Percentiles rank a stretch among this genome's conserved stretches.
These are phyloP conservation scores for Zygoascus bituminiphila DNA, from an alignment of 805 yeast genomes.

Conservation along the genomic window DNA sequence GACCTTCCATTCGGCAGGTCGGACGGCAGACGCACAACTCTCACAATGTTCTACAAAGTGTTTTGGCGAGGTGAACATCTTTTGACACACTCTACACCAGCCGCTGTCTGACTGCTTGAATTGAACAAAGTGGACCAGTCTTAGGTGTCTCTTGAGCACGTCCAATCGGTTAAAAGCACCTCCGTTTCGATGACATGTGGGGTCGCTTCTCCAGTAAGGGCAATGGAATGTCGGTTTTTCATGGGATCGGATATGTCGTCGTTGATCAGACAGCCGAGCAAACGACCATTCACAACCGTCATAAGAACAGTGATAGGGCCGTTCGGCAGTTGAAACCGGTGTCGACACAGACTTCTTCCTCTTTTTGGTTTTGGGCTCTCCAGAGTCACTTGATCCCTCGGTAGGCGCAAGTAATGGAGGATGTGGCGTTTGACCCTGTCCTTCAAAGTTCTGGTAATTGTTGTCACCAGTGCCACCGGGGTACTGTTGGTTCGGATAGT, in stretches of 20 bases:
- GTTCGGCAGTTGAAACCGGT: constrained; percentile 14
- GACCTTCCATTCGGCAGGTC: constrained; percentile 24
- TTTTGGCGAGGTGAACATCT: constrained; percentile 45
- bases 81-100: constrained; percentile 58
- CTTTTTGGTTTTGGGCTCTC: constrained; percentile 6
- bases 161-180: constrained; percentile 70
- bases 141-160: constrained; percentile 64
- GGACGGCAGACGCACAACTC: constrained; percentile 43
- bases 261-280: constrained; percentile 57
- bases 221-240: constrained; percentile 58
- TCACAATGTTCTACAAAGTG: constrained; percentile 57
- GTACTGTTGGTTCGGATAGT: not conserved
- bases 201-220: constrained; percentile 62
- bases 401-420: constrained; percentile 3
- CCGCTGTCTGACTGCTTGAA: constrained; percentile 48
- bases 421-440: constrained; percentile 1
- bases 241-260: constrained; percentile 62
- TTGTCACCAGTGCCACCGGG: not conserved
- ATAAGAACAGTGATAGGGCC: constrained; percentile 31
- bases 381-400: constrained; percentile 5
- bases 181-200: constrained; percentile 67
- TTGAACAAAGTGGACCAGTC: constrained; percentile 57
- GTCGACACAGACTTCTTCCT: constrained; percentile 5
- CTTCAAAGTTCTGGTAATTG: not conserved
- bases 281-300: constrained; percentile 60